Evolutionary conservation across 495 filamentous ascomycete species (phyloP).

Genomic region (Penicillium diatomitis): DNA sequence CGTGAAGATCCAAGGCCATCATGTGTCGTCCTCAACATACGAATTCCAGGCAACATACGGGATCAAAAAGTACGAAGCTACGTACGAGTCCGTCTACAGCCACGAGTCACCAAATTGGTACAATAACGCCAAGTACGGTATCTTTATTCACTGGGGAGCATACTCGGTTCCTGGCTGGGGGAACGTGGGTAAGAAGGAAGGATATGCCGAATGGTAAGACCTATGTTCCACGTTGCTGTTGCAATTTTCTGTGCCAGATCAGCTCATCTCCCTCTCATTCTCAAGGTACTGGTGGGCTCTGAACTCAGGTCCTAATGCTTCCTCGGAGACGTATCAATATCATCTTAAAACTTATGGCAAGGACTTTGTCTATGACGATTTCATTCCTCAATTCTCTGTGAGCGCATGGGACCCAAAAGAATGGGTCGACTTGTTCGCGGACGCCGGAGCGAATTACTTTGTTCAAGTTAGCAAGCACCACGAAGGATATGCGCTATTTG

Average conservation of each 20-base stretch:
- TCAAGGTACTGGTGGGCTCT: conserved; percentile 32
- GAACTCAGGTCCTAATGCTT: conserved; percentile 19
- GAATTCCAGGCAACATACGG: conserved; percentile 28
- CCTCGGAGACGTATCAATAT: conserved; percentile 37
- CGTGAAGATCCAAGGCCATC: conserved; percentile 17
- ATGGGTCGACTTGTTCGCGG: conserved; percentile 50
- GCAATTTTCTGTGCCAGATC: background rate
- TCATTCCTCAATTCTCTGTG: conserved; percentile 45
- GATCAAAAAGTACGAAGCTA: conserved; percentile 21
- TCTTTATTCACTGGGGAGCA: conserved; percentile 50
- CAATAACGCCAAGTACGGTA: conserved; percentile 44
- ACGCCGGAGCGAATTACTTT: conserved; percentile 47
- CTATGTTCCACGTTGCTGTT: background rate
- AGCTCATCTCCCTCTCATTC: no score
- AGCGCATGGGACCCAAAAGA: conserved; percentile 37
- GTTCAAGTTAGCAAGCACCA: conserved; percentile 45
- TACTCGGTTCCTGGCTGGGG: conserved; percentile 49
- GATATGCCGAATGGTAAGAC: conserved; percentile 44
- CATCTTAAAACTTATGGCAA: conserved; percentile 40
- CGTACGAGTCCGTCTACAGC: conserved; percentile 27
- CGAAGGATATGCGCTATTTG: conserved; percentile 47
- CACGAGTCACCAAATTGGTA: conserved; percentile 48
- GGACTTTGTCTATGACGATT: conserved; percentile 46
- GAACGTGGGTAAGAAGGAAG: conserved; percentile 38
- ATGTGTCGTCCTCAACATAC: conserved; percentile 13